A percentile compares a stretch with the other conserved stretches of the same genome.
Conservation (phyloP, 352 stramenopile genomes). For the Phytophthora uliginosa region DNA sequence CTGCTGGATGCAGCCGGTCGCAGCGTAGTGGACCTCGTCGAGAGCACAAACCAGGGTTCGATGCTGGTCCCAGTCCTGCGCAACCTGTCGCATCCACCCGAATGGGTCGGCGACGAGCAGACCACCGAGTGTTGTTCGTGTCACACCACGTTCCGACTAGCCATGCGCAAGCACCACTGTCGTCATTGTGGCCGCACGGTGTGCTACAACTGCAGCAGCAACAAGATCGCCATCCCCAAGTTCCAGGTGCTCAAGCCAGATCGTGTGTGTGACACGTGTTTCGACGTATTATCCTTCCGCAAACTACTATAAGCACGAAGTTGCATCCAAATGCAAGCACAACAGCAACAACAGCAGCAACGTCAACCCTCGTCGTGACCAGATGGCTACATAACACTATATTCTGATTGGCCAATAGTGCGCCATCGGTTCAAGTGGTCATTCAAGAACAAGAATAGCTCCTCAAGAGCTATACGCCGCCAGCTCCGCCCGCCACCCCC, state of each 20-base stretch:
- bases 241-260: slow-evolving; percentile 78
- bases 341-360: neutral
- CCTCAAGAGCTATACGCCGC: slow-evolving; percentile 10
- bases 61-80: slow-evolving; percentile 87
- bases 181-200: slow-evolving; percentile 85
- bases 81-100: slow-evolving; percentile 71
- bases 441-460: slow-evolving; percentile 13
- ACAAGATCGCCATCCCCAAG: slow-evolving; percentile 88
- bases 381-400: slow-evolving; percentile 29
- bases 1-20: slow-evolving; percentile 84
- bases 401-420: slow-evolving; percentile 35
- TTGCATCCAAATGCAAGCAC: neutral
- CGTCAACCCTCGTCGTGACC: neutral
- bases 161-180: slow-evolving; percentile 89
- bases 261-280: slow-evolving; percentile 88
- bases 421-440: slow-evolving; percentile 12
- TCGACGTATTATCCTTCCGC: slow-evolving; percentile 86
- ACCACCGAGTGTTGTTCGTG: slow-evolving; percentile 80
- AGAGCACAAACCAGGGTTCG: slow-evolving; percentile 82
- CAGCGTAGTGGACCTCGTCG: slow-evolving; percentile 85
- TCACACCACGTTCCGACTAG: slow-evolving; percentile 76
- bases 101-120: slow-evolving; percentile 80
- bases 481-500: neutral
- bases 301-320: slow-evolving; percentile 65
- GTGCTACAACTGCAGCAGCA: slow-evolving; percentile 90